phyloP scores from a whole-genome alignment of 371 early-diverging fungal species.

The Apophysomyces sp. region DNA sequence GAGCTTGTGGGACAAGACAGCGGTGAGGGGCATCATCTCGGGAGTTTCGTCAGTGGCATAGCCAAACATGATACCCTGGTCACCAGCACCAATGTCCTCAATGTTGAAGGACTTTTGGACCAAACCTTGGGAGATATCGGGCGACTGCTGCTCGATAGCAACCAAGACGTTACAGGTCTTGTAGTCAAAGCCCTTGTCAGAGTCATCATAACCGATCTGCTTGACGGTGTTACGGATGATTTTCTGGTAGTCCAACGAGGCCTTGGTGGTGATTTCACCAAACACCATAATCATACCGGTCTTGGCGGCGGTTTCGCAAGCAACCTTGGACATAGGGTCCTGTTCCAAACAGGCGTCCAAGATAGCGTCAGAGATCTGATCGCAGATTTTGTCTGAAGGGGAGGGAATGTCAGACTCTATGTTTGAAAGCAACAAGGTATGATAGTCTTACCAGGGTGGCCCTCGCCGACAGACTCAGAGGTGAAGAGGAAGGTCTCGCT shows the following conservation, averaged over 20 bases:
- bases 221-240: constrained; percentile 97
- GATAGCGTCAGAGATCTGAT: constrained; percentile 98
- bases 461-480: constrained; percentile 99
- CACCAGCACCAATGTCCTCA: constrained; percentile 99
- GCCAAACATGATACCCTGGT: constrained; percentile 98
- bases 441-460: constrained; percentile 85
- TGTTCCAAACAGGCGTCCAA: constrained; percentile 97
- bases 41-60: constrained; percentile 99
- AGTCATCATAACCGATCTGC: constrained; percentile 98
- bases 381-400: constrained; percentile 98
- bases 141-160: constrained; percentile 99
- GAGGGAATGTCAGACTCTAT: background rate
- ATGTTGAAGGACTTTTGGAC: constrained; percentile 86
- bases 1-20: constrained; percentile 96
- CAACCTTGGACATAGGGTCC: constrained; percentile 98
- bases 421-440: too few species aligned
- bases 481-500: constrained; percentile 93
- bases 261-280: constrained; percentile 99
- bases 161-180: constrained; percentile 99
- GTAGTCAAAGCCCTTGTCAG: constrained; percentile 98
- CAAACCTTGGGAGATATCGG: constrained; percentile 97
- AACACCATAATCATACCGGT: constrained; percentile 99
- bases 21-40: constrained; percentile 98
- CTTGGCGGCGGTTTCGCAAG: constrained; percentile 99
- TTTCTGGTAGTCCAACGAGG: constrained; percentile 96